Evolutionary conservation across 352 stramenopile genomes (phyloP), one percentile per base, ranked within the genome.

Genomic region (Phytophthora brassicae): DNA sequence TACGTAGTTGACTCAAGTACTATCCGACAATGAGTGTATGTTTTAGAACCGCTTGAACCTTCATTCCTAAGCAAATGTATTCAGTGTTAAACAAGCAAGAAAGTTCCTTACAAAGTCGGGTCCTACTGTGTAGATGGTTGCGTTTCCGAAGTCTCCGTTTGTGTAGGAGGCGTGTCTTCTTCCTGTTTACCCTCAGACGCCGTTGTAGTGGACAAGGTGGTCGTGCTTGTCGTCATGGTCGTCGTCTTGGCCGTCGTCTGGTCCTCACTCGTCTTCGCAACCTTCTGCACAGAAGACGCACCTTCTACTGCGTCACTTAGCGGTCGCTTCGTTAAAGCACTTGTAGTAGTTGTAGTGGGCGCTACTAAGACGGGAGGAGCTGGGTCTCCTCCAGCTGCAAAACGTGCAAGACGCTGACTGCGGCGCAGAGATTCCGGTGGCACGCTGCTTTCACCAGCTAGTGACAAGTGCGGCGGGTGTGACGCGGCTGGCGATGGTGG

Each of bases 341-440:
- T 72, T 33, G 8, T 60, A 46, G 50, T 12, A 38, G n/a, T 42
- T 51, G 41, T 23, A 13, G 51, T 50, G 12, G 61, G 12, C 2
- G 24, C 35, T 20, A 31, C 20, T 1, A 43, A 24, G 38, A 46
- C 13, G 6, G 56, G 33, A 24, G 56, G 9, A 64, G 57, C 13
- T 19, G 53, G 28, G 28, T 74, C 68, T 38, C 47, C 65, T 24
- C 43, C 60, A 60, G 60, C 54, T 5, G 64, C 66, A 66, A 84
- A 84, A 13, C 75, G 75, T 19, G 72, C 75, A 14, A 84, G 75
- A 12, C 75, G 75, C 52, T 84, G 75, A 50, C 66, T 84, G 35
- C 75, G 75, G 47, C 72, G 71, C 26, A 80, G 64, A 7, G 66
- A 43, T 66, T 81, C 75, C 12, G 72, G 62, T 29, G 60, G 56